phyloP scores from a whole-genome alignment of 768 basidiomycete species.

The Leccinum sublutescens region DNA sequence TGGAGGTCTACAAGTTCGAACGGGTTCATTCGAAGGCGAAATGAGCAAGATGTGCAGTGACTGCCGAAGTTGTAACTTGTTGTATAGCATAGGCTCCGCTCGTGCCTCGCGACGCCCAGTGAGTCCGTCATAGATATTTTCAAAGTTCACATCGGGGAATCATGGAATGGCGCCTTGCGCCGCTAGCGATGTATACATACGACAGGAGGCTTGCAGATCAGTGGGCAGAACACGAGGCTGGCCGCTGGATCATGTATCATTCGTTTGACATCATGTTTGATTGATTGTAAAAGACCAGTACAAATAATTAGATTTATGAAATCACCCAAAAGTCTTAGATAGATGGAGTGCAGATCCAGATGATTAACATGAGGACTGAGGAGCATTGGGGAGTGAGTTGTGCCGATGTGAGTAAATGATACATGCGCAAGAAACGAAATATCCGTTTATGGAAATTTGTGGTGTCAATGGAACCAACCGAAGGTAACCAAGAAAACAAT shows the following conservation, averaged over 20 bases:
- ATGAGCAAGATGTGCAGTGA: too few species aligned
- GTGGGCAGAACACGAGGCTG: neutral
- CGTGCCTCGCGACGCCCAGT: too few species aligned
- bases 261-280: neutral
- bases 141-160: too few species aligned
- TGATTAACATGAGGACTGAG: conserved; percentile 9
- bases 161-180: too few species aligned
- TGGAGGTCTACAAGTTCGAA: too few species aligned
- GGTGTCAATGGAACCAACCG: conserved; percentile 17
- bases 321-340: conserved; percentile 3
- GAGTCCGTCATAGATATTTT: too few species aligned
- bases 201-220: too few species aligned
- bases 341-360: conserved; percentile 16
- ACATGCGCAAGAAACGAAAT: conserved; percentile 15
- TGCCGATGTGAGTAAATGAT: conserved; percentile 14
- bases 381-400: conserved; percentile 1
- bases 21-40: too few species aligned
- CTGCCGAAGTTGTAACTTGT: too few species aligned
- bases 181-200: neutral
- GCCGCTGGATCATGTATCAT: neutral
- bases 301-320: neutral
- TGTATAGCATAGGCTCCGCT: too few species aligned
- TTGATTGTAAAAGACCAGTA: neutral
- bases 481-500: neutral
- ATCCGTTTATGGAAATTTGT: conserved; percentile 9